Evolutionary conservation across 2,329 filamentous ascomycete genomes (phyloP), one percentile per base, ranked within the genome.

Genomic region (Sporothrix mexicana): DNA sequence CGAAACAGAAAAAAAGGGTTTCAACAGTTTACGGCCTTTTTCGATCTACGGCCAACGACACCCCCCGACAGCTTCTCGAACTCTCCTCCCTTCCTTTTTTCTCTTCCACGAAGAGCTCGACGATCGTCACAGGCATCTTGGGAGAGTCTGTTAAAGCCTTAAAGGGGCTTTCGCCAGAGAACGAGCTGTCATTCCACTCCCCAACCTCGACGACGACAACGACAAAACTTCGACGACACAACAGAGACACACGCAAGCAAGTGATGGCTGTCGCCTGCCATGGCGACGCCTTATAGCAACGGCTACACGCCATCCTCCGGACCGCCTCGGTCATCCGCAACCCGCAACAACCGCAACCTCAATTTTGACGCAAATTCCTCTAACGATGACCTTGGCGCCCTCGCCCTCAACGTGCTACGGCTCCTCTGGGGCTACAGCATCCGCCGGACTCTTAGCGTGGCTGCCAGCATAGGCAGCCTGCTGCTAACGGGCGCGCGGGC

Each of bases 261-360:
- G 71, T 64, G 61, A 80, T 80, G 79, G 79, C 79, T 75, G 73
- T 74, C 74, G 75, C 66, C 17, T 49, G 77, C 74, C 78, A 82
- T 82, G 80, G 80, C 81, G 78, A 79, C 80, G 79, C 79, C 80
- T 77, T 81, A 82, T 81, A 82, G 78, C 78, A 81, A 77, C 75
- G 78, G 78, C 74, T 75, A 69, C 66, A 41, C 61, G 51, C 53
- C 74, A 43, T 59, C 66, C 10, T 55, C 45, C 10, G 17, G 17
- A 17, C 49, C 25, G 25, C 45, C 12, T 25, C 45, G 15, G 15
- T 25, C 23, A 4, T 23, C 62, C 43, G 62, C 59, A 8, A 10
- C 17, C 57, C 25, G 5, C 12, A 41, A 61, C 57, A 17, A 59
- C 64, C 43, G 20, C 62, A 10, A 53, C 53, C 20, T 53, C 23